Conservation (phyloP, 768 basidiomycete species). For the Hericium rajendrae region DNA sequence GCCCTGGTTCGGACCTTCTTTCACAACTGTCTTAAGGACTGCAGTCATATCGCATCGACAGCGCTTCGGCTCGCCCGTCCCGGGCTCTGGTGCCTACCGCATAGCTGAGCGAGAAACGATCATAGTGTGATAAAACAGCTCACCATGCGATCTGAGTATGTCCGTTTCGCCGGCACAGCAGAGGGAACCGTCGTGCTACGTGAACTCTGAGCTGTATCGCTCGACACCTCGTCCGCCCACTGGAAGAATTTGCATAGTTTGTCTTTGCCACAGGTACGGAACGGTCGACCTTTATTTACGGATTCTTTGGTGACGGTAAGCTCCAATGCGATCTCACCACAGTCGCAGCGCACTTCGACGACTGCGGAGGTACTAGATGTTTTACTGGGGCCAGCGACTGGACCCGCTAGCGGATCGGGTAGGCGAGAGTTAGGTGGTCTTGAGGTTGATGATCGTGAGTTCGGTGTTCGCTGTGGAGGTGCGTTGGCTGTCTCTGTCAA, state of each 20-base stretch:
- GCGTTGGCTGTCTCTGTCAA: not conserved
- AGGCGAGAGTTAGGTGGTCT: not conserved
- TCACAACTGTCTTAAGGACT: conserved; percentile 2
- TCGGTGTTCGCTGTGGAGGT: not conserved
- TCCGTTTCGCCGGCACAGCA: not conserved
- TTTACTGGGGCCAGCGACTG: not conserved
- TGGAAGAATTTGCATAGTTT: not conserved
- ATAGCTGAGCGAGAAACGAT: not conserved
- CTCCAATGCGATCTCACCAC: not conserved
- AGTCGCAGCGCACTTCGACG: not conserved
- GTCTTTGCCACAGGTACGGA: not conserved
- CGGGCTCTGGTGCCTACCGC: not conserved
- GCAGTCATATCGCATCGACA: not conserved
- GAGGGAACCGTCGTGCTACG: not conserved
- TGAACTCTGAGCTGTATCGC: not conserved
- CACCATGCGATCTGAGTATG: not conserved
- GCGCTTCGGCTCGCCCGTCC: not conserved
- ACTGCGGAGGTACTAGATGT: not conserved
- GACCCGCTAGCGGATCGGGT: not conserved
- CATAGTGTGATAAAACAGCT: not conserved
- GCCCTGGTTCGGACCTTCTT: conserved; percentile 5
- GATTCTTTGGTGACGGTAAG: not conserved
- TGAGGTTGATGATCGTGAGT: not conserved
- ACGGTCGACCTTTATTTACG: not conserved
- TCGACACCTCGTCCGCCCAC: not conserved